Conservation (phyloP, 2,329 filamentous ascomycete species). For the Trichoderma koningii region DNA sequence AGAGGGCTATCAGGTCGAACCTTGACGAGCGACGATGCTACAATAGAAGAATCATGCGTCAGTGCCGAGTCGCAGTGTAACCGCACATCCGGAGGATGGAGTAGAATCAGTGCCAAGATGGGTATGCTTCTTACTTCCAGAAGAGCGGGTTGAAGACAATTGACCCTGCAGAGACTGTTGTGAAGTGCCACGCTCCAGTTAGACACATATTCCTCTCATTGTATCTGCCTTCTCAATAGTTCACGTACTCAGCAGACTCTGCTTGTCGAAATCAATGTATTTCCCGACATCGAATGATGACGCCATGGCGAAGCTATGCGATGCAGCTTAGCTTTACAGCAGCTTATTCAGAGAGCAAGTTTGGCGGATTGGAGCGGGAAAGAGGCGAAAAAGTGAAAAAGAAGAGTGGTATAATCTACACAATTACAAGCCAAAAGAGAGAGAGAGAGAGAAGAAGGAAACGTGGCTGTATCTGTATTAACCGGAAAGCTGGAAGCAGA, state of each 20-base stretch:
- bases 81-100: background rate
- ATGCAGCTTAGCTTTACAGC: no score
- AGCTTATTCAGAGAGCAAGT: background rate
- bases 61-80: constrained; percentile 29
- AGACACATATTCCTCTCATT: constrained; percentile 4
- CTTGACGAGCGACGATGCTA: constrained; percentile 81
- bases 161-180: constrained; percentile 73
- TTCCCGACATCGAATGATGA: constrained; percentile 51
- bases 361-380: background rate
- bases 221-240: constrained; percentile 35
- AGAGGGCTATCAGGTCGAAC: constrained; percentile 44
- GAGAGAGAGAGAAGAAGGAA: background rate
- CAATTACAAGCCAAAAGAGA: background rate
- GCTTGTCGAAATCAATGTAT: constrained; percentile 68
- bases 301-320: constrained; percentile 37
- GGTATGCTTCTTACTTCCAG: constrained; percentile 78
- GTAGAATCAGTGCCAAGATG: background rate
- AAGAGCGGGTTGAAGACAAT: constrained; percentile 98
- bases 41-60: constrained; percentile 34
- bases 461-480: constrained; percentile 10
- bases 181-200: background rate
- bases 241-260: constrained; percentile 62
- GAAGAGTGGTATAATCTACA: no score
- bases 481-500: background rate
- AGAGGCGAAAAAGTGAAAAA: background rate